Conservation (phyloP, 352 stramenopile genomes). For the Globisporangium acanthophoron region DNA sequence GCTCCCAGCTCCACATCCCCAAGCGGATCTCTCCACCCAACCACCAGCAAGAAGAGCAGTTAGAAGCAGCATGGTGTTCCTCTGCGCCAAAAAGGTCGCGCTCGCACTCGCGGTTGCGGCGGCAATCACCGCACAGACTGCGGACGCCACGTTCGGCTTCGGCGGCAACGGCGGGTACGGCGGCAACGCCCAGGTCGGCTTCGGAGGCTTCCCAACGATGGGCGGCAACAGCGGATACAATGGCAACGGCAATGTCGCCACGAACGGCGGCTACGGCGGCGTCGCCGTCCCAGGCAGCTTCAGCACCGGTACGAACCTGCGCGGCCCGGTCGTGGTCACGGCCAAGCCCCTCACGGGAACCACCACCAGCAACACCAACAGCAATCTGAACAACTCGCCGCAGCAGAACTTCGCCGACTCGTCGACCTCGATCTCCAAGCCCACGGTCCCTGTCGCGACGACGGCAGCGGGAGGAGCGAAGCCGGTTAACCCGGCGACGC, state of each 20-base stretch:
- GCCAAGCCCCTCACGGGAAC: constrained; percentile 1
- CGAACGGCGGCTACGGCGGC: constrained; percentile 1
- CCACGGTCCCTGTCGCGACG: constrained; percentile 1
- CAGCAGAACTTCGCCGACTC: constrained; percentile 11
- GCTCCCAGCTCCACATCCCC: background rate
- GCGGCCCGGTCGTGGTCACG: constrained; percentile 1
- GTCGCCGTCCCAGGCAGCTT: background rate
- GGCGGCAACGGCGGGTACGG: constrained; percentile 1
- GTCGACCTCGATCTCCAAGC: constrained; percentile 11
- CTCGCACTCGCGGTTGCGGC: constrained; percentile 14
- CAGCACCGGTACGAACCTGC: constrained; percentile 11
- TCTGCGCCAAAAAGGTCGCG: constrained; percentile 14
- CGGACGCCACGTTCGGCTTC: constrained; percentile 9
- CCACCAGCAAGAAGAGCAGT: background rate
- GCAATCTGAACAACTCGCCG: constrained; percentile 12
- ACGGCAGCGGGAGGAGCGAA: background rate
- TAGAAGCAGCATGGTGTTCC: constrained; percentile 12
- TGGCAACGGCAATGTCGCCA: background rate
- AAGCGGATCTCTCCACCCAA: background rate
- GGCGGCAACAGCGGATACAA: constrained; percentile 2
- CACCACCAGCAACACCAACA: constrained; percentile 2
- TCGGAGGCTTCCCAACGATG: constrained; percentile 6
- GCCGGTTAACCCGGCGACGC: constrained; percentile 8
- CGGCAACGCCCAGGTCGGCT: constrained; percentile 8
- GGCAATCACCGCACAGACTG: constrained; percentile 7